phyloP scores from a whole-genome alignment of 2,329 filamentous ascomycete species.

The Claviceps pazoutovae region DNA sequence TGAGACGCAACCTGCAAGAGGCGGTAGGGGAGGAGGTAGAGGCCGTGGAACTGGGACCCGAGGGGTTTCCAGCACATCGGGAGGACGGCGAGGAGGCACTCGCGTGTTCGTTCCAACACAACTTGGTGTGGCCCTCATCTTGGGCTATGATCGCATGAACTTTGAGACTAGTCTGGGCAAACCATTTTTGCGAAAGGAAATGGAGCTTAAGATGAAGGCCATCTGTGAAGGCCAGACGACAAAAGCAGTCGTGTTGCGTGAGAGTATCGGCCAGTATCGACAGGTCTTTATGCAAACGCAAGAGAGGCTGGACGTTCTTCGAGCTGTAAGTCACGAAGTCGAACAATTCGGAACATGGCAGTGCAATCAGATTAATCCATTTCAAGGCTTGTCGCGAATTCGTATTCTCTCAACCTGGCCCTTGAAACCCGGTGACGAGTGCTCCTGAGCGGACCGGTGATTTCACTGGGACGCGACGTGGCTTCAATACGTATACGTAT shows the following conservation, averaged over 20 bases:
- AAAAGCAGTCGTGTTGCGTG: constrained; percentile 58
- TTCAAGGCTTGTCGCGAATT: constrained; percentile 25
- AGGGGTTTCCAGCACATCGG: constrained; percentile 28
- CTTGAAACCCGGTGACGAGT: background rate
- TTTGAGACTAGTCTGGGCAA: constrained; percentile 88
- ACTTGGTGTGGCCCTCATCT: constrained; percentile 78
- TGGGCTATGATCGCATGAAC: constrained; percentile 90
- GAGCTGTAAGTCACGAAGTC: constrained; percentile 35
- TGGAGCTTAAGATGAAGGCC: constrained; percentile 93
- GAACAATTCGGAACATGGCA: background rate
- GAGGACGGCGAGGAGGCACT: constrained; percentile 35
- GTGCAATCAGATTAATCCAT: background rate
- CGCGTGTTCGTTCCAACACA: constrained; percentile 89
- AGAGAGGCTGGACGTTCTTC: constrained; percentile 56
- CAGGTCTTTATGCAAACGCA: constrained; percentile 73
- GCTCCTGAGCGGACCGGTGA: no score
- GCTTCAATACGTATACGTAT: background rate
- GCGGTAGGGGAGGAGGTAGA: constrained; percentile 36
- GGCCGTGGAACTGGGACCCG: constrained; percentile 25
- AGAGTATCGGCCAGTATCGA: constrained; percentile 77
- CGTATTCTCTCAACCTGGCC: constrained; percentile 13
- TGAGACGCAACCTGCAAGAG: constrained; percentile 14
- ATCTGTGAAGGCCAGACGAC: constrained; percentile 81
- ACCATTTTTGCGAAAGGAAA: constrained; percentile 91
- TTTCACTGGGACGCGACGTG: background rate